Evolutionary conservation across 768 basidiomycete genomes (phyloP), one percentile per base, ranked within the genome.

Genomic region (Podaxis rugospora): DNA sequence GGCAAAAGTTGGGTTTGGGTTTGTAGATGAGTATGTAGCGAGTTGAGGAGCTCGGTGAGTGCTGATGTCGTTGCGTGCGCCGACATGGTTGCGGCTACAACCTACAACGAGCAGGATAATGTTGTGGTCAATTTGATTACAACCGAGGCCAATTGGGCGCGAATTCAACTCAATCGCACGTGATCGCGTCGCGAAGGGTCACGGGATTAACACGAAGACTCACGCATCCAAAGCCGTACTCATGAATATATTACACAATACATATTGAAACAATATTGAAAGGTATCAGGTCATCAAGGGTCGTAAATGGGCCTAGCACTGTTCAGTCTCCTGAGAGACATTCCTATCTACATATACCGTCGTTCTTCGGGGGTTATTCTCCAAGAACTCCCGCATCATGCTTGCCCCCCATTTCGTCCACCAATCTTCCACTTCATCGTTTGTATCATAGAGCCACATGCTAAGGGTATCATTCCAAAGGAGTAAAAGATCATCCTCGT

Each of bases 1-100:
- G 92, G 92, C 1, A 96, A 78, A 35, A 92, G 79, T 63, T 90
- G 87, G 0, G 91, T 92, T 73, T 95, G 93, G 1, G 86, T 75
- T 71, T 90, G 89, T 4, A 94, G 76, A 70, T 91, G 89, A 2
- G 85, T 80, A 64, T 93, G 90, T 27, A 95, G 72, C 21, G 90
- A 88, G 70, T 89, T 85, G 7, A 94, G 79, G 14, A 93, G 80
- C 10, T 87, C 78, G 39, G 87, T 90, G 51, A 92, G 67, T 6
- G 71, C 66, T 21, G 72, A 65, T 21, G 75, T 70, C 63, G 75
- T 55, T 50, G 49, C 63, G 25, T 71, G 65, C 58, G 66, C 63
- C 36, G 66, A 57, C 72, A 74, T 72, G 32, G 37, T 51, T 44
- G 37, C 23, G 27, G 25, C n/a, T 32, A 27, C 16, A 10, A 37